Base-by-base conservation (phyloP, 768 basidiomycete genomes). In the Tremella yokohamensis region DNA sequence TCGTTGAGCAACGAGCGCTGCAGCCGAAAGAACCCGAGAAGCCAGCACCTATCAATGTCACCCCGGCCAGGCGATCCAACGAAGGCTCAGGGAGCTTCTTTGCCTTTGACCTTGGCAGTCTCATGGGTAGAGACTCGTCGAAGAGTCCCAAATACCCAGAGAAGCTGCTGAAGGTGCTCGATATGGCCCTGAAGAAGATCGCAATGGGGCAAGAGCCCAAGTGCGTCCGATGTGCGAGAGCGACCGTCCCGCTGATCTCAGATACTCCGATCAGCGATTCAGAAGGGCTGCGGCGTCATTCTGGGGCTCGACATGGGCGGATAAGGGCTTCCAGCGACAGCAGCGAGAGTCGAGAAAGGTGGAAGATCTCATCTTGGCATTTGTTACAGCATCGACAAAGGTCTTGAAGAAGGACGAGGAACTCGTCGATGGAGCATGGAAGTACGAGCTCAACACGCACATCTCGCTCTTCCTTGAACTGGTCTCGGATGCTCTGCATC, bases 271-370 rank as follows among this genome's bases (percentile, higher is more conserved):
- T 73, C 90, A 91, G 69, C 80, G 91, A 29, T 85, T 92, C 16
- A 84, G 94, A 26, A 82, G 90, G 56, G 90, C 89, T 1, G 87
- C 94, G 82, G 93, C 87, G 56, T 86, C 88, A 34, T 97, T 97
- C 77, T 97, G 92, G 74, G 57, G 57, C 1, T 87, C 87, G 12
- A 89, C 90, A 61, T 90, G 89, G 76, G 85, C 86, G 76, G 85
- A 88, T 57, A 87, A 90, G 24, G 82, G 81, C 39, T 94, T 96
- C 80, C 85, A 87, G 57, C 83, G 84, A 37, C 88, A 92, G 68
- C 87, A 97, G 84, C 90, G 90, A 77, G 93, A 97, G 75, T 93
- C 90, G 75, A 83, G 96, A 47, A 96, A 94, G 79, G 89, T 97
- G 39, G 96, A 99, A 78, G 92, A 97, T 63, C 86, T 99, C 54